A percentile compares a stretch with the other conserved stretches of the same genome.
Conservation (phyloP, 768 basidiomycete species). For the Boletus patriciae region DNA sequence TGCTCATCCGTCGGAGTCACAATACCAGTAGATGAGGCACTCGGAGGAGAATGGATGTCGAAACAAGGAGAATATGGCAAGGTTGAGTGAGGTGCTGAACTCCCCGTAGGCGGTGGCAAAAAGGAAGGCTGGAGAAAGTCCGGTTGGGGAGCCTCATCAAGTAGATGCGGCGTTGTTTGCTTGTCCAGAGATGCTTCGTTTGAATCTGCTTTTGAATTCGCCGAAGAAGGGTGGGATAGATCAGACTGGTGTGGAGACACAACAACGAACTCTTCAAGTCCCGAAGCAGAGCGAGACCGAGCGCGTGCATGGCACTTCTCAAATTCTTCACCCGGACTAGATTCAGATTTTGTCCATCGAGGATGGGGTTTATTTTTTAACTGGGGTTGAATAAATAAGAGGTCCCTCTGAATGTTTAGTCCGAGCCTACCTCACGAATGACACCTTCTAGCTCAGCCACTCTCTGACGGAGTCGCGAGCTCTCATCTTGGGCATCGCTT, state of each 20-base stretch:
- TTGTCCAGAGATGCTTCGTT: constrained; percentile 7
- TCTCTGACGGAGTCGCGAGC: constrained; percentile 63
- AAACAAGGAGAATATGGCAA: constrained; percentile 19
- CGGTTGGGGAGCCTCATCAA: constrained; percentile 12
- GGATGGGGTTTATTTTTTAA: constrained; percentile 74
- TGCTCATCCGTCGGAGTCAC: constrained; percentile 50
- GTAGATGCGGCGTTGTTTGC: neutral
- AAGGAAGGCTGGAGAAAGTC: constrained; percentile 33
- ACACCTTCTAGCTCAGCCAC: constrained; percentile 84
- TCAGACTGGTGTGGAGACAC: constrained; percentile 8
- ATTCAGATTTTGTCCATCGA: constrained; percentile 46
- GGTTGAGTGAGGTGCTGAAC: constrained; percentile 19
- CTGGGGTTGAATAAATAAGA: constrained; percentile 32
- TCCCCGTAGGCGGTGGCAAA: constrained; percentile 34
- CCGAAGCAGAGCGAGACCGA: constrained; percentile 20
- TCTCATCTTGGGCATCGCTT: constrained; percentile 55
- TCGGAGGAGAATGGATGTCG: constrained; percentile 24
- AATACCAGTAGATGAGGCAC: constrained; percentile 35
- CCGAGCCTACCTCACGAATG: constrained; percentile 62
- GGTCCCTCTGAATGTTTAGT: neutral
- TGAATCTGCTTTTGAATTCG: constrained; percentile 1
- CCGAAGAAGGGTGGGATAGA: neutral
- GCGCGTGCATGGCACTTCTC: constrained; percentile 26
- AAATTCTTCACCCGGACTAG: constrained; percentile 26
- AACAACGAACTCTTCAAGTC: constrained; percentile 4